Evolutionary conservation across 2,329 filamentous ascomycete genomes (phyloP).

Genomic region (Hymenoscyphus salicellus): DNA sequence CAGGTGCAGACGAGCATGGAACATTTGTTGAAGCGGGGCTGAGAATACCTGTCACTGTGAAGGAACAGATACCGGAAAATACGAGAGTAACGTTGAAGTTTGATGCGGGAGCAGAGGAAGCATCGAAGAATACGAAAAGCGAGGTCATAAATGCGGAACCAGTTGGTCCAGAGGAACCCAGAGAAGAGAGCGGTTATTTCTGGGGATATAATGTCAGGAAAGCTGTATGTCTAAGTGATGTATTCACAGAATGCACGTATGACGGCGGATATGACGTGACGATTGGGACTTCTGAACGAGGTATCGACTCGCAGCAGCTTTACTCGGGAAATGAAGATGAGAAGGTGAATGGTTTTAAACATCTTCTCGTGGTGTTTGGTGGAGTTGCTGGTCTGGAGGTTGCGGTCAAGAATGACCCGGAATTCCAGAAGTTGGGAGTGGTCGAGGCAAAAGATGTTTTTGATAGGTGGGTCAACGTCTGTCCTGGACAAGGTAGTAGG

Average conservation of each 20-base stretch:
- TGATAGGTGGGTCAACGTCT: slow-evolving; percentile 79
- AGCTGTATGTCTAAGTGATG: slow-evolving; percentile 62
- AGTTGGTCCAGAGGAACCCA: slow-evolving; percentile 65
- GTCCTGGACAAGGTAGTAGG: slow-evolving; percentile 76
- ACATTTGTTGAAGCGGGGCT: slow-evolving; percentile 59
- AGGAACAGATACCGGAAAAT: slow-evolving; percentile 57
- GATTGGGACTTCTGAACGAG: slow-evolving; percentile 80
- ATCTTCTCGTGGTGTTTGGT: slow-evolving; percentile 76
- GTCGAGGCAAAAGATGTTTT: slow-evolving; percentile 67
- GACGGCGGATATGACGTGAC: slow-evolving; percentile 78
- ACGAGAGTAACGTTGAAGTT: slow-evolving; percentile 74
- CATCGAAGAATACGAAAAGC: slow-evolving; percentile 27
- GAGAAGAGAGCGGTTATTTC: slow-evolving; percentile 76
- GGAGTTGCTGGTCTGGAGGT: slow-evolving; percentile 77
- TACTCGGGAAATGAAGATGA: slow-evolving; percentile 30
- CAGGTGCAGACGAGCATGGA: slow-evolving; percentile 42
- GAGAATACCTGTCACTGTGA: slow-evolving; percentile 47
- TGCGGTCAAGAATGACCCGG: slow-evolving; percentile 61
- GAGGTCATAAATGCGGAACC: slow-evolving; percentile 48
- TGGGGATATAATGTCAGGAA: slow-evolving; percentile 77
- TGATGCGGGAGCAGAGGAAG: slow-evolving; percentile 44
- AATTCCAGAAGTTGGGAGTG: slow-evolving; percentile 56
- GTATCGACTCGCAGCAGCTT: slow-evolving; percentile 40
- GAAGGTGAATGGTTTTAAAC: slow-evolving; percentile 52
- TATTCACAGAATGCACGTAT: slow-evolving; percentile 75